These are phyloP conservation scores for Nemania sp. DNA, from an alignment of 2,329 filamentous ascomycete species.

Conservation along the genomic window DNA sequence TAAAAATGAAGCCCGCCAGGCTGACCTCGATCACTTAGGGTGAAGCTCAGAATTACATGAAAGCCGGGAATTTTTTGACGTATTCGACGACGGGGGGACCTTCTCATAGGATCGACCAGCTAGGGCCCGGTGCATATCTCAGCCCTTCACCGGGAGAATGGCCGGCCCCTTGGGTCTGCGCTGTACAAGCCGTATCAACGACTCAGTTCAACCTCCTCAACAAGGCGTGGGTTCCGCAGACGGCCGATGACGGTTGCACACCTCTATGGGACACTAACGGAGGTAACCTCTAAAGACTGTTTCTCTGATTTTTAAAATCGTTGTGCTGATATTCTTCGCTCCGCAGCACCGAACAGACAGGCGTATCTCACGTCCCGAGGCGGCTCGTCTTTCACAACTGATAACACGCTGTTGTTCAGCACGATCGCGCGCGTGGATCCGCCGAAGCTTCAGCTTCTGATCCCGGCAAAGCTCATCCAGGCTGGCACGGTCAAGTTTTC, in stretches of 20 bases:
- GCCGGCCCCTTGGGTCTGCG: not conserved
- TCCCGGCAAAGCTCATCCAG: conserved; percentile 8
- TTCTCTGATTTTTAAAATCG: not conserved
- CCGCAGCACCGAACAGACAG: not conserved
- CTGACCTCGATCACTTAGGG: too few relatives aligned
- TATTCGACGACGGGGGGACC: too few relatives aligned
- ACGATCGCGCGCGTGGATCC: not conserved
- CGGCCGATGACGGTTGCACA: conserved; percentile 14
- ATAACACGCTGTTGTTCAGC: conserved; percentile 10
- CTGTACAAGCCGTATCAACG: not conserved
- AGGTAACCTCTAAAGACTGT: not conserved
- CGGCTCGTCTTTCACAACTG: not conserved
- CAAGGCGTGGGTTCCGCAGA: conserved; percentile 20
- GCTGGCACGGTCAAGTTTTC: not conserved
- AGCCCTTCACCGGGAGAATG: not conserved
- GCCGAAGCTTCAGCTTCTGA: not conserved
- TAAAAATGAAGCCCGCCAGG: too few relatives aligned
- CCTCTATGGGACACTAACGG: not conserved
- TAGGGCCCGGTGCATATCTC: not conserved
- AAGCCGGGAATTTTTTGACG: too few relatives aligned
- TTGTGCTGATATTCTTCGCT: not conserved
- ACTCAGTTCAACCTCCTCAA: not conserved
- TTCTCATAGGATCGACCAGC: not conserved
- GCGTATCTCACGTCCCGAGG: conserved; percentile 1
- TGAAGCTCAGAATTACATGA: too few relatives aligned